phyloP scores from a whole-genome alignment of 768 basidiomycete species.

The Tephrocybe sp. region DNA sequence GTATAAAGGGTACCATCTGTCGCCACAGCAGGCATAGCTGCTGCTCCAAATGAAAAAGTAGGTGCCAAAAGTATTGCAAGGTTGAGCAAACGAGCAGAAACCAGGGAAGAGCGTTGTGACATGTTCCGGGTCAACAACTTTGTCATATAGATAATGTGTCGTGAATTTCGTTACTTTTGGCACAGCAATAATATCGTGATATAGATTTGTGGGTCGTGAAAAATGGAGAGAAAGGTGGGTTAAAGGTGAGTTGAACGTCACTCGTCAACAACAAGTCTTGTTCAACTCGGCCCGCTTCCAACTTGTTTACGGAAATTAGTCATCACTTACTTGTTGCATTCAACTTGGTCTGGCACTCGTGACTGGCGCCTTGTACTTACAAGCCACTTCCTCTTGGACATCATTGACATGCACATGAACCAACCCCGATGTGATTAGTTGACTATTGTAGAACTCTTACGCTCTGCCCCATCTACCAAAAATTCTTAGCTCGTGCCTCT shows the following conservation, averaged over 20 bases:
- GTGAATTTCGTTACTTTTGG: conserved; percentile 10
- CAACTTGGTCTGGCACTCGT: too few relatives aligned
- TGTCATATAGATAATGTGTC: not conserved
- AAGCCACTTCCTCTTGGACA: too few relatives aligned
- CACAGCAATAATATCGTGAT: too few relatives aligned
- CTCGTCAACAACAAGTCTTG: not conserved
- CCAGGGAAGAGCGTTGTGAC: not conserved
- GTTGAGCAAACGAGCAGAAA: conserved; percentile 2
- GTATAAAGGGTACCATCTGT: not conserved
- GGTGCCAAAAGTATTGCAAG: conserved; percentile 7
- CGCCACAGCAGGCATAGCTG: conserved; percentile 12
- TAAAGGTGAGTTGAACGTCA: conserved; percentile 3
- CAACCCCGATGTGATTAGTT: too few relatives aligned
- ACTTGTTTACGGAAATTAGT: too few relatives aligned
- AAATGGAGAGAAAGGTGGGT: not conserved
- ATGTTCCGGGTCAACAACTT: not conserved
- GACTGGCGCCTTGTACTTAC: too few relatives aligned
- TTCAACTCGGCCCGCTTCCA: not conserved
- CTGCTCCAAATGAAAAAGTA: conserved; percentile 8
- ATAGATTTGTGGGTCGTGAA: conserved; percentile 1
- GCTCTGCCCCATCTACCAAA: too few relatives aligned
- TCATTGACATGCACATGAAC: too few relatives aligned
- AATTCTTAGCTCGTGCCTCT: too few relatives aligned
- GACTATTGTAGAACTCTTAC: too few relatives aligned
- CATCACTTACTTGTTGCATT: too few relatives aligned